Percentiles rank a stretch among this genome's conserved stretches.
Evolutionary conservation across 2,329 filamentous ascomycete species (phyloP).

Genomic region (Sclerotinia borealis): DNA sequence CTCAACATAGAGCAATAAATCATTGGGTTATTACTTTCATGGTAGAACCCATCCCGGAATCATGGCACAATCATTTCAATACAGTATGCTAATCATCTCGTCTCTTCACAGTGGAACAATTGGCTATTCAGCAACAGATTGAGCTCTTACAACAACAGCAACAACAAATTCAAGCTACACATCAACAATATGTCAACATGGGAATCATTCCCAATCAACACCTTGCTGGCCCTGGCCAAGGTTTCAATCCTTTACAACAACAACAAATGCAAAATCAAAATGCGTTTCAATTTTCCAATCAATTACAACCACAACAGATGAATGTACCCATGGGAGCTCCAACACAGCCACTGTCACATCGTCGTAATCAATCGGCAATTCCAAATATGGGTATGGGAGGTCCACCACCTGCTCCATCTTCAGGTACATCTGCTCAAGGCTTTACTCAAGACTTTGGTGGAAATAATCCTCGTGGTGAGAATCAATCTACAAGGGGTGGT

Average conservation of each 20-base stretch:
- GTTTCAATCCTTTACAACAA: constrained; percentile 71
- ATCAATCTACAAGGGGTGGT: constrained; percentile 62
- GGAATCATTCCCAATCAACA: constrained; percentile 86
- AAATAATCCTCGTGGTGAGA: constrained; percentile 48
- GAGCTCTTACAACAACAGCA: constrained; percentile 96
- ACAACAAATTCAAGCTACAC: constrained; percentile 91
- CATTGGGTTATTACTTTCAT: too few species aligned
- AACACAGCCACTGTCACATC: constrained; percentile 77
- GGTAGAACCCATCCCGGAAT: too few species aligned
- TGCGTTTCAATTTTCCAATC: constrained; percentile 83
- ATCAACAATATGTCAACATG: constrained; percentile 98
- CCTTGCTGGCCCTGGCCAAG: constrained; percentile 55
- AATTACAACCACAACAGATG: constrained; percentile 66
- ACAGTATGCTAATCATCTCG: not conserved
- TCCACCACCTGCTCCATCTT: constrained; percentile 83
- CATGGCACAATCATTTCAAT: not conserved
- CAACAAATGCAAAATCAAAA: constrained; percentile 69
- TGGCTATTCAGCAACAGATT: constrained; percentile 96
- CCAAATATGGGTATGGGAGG: constrained; percentile 79
- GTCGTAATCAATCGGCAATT: constrained; percentile 95
- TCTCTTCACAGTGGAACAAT: constrained; percentile 75
- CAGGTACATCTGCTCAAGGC: constrained; percentile 67
- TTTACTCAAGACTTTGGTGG: constrained; percentile 79
- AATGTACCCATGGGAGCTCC: constrained; percentile 70
- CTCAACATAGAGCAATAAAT: not conserved